Evolutionary conservation across 2,329 filamentous ascomycete species (phyloP).

Genomic region (Sclerotinia nivalis): DNA sequence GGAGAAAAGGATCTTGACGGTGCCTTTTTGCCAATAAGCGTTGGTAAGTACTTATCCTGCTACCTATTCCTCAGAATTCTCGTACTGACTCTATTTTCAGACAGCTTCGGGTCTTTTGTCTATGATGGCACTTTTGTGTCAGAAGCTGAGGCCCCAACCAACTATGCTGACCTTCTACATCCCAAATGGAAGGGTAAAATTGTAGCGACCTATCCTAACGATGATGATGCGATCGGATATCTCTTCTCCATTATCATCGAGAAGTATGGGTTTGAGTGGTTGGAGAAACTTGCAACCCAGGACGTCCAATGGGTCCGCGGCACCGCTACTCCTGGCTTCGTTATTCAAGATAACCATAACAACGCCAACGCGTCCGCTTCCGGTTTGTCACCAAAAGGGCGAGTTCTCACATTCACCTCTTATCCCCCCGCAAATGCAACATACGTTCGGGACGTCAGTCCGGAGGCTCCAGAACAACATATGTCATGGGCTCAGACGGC

Average conservation of each 20-base stretch:
- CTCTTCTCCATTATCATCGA: slow-evolving; percentile 11
- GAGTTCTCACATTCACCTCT: slow-evolving; percentile 5
- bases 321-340: background rate
- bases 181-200: slow-evolving; percentile 14
- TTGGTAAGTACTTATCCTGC: background rate
- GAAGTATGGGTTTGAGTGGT: slow-evolving; percentile 5
- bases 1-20: slow-evolving; percentile 9
- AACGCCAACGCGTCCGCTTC: background rate
- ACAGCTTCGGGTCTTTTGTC: background rate
- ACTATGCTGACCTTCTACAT: slow-evolving; percentile 2
- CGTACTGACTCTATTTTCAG: background rate
- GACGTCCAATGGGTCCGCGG: slow-evolving; percentile 16
- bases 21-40: background rate
- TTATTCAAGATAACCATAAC: slow-evolving; percentile 1
- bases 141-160: slow-evolving; percentile 23
- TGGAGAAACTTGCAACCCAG: background rate
- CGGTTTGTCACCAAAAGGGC: background rate
- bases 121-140: background rate
- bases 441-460: background rate
- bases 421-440: background rate
- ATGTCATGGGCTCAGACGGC: slow-evolving; percentile 7
- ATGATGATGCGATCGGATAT: background rate
- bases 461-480: background rate
- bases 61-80: background rate
- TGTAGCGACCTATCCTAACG: slow-evolving; percentile 11